Evolutionary conservation across 176 grass and related monocot genomes (phyloP).

Genomic region (Bromus sterilis): DNA sequence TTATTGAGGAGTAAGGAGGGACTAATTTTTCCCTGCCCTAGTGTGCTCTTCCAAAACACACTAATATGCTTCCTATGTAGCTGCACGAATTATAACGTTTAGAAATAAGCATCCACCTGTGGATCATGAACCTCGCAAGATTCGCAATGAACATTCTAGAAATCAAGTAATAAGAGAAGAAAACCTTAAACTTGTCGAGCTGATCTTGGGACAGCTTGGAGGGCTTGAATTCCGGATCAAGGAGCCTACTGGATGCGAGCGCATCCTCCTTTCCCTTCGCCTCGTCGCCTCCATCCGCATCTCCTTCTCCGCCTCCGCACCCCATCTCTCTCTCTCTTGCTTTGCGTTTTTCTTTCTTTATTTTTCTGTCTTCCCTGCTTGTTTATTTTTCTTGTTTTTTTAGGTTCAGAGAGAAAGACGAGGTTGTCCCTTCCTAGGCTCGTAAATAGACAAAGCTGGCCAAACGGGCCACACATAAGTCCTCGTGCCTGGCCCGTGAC

Average conservation of each 20-base stretch:
- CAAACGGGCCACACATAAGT: no score
- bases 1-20: neutral
- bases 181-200: conserved; percentile 73
- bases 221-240: conserved; percentile 57
- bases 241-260: conserved; percentile 39
- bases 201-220: conserved; percentile 52
- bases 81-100: neutral
- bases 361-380: neutral
- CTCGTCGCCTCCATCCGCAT: neutral
- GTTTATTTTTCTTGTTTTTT: no score
- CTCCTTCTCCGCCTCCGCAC: neutral
- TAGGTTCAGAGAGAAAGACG: no score
- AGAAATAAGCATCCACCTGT: neutral
- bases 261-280: conserved; percentile 46
- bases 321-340: conserved; percentile 2
- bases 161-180: conserved; percentile 2
- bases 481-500: no score
- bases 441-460: no score
- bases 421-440: no score
- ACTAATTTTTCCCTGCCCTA: neutral
- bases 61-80: neutral
- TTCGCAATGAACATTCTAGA: neutral
- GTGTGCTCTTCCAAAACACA: neutral
- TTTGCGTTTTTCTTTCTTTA: neutral
- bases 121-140: neutral